Conservation (phyloP, 139 green algal genomes). For the Chlorella sp. region DNA sequence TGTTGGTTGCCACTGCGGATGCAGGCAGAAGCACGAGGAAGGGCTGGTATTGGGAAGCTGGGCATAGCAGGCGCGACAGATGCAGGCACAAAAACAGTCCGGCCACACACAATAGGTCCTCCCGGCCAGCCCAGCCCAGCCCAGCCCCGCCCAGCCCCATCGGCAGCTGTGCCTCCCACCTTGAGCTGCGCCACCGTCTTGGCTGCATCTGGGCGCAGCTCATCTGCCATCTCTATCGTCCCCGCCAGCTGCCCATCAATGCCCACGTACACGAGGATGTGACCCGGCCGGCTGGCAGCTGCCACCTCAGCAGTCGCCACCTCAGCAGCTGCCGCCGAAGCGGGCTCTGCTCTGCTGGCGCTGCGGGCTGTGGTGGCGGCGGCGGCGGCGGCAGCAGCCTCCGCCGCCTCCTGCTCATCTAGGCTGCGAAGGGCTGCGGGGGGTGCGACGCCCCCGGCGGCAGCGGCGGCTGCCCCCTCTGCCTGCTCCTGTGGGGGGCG, state of each 20-base stretch:
- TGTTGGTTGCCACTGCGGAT: neutral
- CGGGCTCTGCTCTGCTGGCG: neutral
- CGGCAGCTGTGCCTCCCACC: neutral
- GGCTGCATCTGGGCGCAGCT: constrained; percentile 67
- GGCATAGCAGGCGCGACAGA: too few relatives aligned
- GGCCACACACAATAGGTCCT: too few relatives aligned
- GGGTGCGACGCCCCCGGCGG: neutral
- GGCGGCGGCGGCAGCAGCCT: neutral
- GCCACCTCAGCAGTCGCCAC: neutral
- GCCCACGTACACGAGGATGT: constrained; percentile 77
- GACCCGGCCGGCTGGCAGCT: constrained; percentile 28
- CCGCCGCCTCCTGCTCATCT: neutral
- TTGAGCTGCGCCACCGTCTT: constrained; percentile 47
- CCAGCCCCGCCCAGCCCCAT: neutral
- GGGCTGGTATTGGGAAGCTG: too few relatives aligned
- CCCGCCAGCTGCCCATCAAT: constrained; percentile 66
- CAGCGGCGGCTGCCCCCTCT: constrained; percentile 1
- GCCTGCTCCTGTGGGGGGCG: constrained; percentile 13
- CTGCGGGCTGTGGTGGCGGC: neutral
- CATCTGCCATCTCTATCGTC: constrained; percentile 69
- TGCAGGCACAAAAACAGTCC: too few relatives aligned
- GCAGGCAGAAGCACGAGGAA: neutral
- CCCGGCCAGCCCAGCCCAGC: too few relatives aligned
- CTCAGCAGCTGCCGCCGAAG: neutral
- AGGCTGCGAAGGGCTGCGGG: neutral